Conservation (phyloP, 2,329 filamentous ascomycete genomes). For the Cyphellophora attinorum region DNA sequence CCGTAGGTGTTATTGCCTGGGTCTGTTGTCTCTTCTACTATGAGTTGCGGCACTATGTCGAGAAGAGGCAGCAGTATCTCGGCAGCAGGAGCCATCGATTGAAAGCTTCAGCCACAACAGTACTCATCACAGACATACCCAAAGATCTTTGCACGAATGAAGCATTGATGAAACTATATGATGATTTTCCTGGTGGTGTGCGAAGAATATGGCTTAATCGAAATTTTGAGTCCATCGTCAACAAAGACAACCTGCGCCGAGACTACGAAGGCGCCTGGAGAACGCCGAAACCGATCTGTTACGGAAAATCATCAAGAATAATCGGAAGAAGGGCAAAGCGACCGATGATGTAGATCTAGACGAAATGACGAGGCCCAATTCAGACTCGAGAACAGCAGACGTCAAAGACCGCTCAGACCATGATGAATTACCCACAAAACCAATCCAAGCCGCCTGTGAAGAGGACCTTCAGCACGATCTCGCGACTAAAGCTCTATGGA, state of each 20-base stretch:
- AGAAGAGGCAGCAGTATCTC: constrained; percentile 22
- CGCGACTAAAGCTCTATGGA: constrained; percentile 17
- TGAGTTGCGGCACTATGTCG: constrained; percentile 22
- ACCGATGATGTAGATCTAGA: constrained; percentile 3
- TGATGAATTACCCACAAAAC: too few species aligned
- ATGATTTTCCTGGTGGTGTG: constrained; percentile 21
- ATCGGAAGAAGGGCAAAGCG: constrained; percentile 13
- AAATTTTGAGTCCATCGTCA: constrained; percentile 19
- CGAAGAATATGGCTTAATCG: constrained; percentile 24
- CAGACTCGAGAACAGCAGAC: constrained; percentile 1
- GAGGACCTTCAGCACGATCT: constrained; percentile 9
- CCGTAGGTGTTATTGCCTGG: constrained; percentile 20
- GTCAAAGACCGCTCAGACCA: not conserved
- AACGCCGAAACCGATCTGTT: constrained; percentile 20
- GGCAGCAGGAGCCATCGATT: constrained; percentile 20
- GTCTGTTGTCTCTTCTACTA: constrained; percentile 22
- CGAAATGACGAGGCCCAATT: constrained; percentile 4
- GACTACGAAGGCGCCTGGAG: constrained; percentile 21
- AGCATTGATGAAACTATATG: constrained; percentile 21
- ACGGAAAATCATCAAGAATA: constrained; percentile 13
- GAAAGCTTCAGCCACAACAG: constrained; percentile 21
- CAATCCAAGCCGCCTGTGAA: constrained; percentile 7
- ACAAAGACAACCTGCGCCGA: constrained; percentile 19
- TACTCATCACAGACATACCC: constrained; percentile 25
- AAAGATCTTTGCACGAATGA: constrained; percentile 19